Conservation (phyloP, 192 early-diverging fungal species). For the Kappamyces sp. region DNA sequence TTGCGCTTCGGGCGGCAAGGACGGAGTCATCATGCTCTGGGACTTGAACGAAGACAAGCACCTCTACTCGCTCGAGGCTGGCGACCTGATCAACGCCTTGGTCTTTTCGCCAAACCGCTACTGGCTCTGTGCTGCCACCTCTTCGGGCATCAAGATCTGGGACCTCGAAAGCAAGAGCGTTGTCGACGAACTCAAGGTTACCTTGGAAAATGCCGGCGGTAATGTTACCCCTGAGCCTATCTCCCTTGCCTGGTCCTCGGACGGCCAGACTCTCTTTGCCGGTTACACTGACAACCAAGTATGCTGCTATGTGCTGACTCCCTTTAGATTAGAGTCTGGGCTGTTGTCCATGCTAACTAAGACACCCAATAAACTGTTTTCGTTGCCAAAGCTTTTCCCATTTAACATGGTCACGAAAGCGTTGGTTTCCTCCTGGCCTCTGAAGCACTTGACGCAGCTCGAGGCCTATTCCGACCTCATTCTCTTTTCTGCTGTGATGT, state of each 20-base stretch:
- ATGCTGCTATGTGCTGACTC: conserved; percentile 67
- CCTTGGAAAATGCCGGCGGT: conserved; percentile 60
- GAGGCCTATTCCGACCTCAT: conserved; percentile 8
- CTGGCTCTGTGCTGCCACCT: conserved; percentile 99
- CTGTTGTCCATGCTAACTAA: conserved; percentile 24
- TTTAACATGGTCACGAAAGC: conserved; percentile 3
- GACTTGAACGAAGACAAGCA: conserved; percentile 99
- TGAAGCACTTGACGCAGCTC: neutral
- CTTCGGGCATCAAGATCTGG: conserved; percentile 97
- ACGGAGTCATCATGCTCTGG: conserved; percentile 99
- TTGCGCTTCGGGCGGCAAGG: conserved; percentile 99
- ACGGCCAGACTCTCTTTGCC: conserved; percentile 95
- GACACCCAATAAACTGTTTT: conserved; percentile 11
- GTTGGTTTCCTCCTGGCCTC: conserved; percentile 1
- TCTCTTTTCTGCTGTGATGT: conserved; percentile 9
- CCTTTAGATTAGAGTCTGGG: conserved; percentile 58
- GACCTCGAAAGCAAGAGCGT: conserved; percentile 97
- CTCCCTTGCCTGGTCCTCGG: conserved; percentile 96
- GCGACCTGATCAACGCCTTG: conserved; percentile 91
- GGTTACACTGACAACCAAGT: conserved; percentile 82
- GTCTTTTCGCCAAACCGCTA: conserved; percentile 99
- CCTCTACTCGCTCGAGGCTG: conserved; percentile 98
- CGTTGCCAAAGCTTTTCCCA: neutral
- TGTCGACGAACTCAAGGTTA: conserved; percentile 74
- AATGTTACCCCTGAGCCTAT: conserved; percentile 77